Evolutionary conservation across 129 eudicot species (phyloP).

Genomic region (Smallanthus sonchifolius): DNA sequence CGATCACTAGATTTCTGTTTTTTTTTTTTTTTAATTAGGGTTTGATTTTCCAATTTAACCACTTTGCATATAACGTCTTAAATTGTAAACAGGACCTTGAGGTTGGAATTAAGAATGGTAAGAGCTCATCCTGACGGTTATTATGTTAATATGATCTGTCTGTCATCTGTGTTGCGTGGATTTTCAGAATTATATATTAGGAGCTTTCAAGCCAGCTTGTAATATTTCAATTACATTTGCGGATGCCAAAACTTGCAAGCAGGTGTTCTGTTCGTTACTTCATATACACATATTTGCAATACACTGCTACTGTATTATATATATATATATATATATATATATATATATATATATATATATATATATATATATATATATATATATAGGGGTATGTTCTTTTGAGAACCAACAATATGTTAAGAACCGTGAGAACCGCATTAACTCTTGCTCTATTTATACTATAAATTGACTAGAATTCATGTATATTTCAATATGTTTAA

Average conservation of each 20-base stretch:
- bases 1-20: neutral
- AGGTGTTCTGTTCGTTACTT: conserved; percentile 35
- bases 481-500: no score
- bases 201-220: conserved; percentile 91
- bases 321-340: no score
- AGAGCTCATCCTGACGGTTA: neutral
- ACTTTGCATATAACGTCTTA: neutral
- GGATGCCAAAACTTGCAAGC: conserved; percentile 82
- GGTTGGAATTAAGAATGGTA: conserved; percentile 37
- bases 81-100: neutral
- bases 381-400: no score
- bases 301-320: neutral
- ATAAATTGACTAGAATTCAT: no score
- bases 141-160: neutral
- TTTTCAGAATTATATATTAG: conserved; percentile 73
- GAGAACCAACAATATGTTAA: no score
- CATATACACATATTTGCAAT: neutral
- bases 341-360: no score
- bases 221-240: conserved; percentile 57
- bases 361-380: no score
- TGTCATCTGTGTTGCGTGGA: conserved; percentile 1
- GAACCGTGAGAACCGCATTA: no score
- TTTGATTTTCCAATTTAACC: neutral
- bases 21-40: neutral
- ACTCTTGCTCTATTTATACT: no score